Conservation (phyloP, 306 rosid species). For the Pachyrhizus erosus region DNA sequence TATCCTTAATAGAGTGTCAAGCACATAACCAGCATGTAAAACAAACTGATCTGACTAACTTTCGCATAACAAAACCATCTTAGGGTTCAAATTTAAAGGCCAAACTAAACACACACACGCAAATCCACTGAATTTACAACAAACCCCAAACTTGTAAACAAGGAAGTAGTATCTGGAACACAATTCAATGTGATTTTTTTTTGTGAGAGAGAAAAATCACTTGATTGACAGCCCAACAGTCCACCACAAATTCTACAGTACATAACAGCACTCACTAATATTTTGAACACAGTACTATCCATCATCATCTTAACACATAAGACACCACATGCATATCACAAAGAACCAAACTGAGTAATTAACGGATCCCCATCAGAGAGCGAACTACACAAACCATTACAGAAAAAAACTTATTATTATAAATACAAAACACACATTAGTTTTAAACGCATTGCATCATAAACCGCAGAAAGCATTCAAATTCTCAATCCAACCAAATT, state of each 20-base stretch:
- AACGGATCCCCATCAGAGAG: constrained; percentile 36
- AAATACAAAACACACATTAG: not conserved
- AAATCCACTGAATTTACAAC: constrained; percentile 38
- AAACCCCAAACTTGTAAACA: constrained; percentile 33
- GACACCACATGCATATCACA: constrained; percentile 48
- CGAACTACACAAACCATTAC: constrained; percentile 13
- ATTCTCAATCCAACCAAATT: constrained; percentile 19
- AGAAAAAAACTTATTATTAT: not conserved
- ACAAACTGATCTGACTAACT: not conserved
- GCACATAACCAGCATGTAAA: constrained; percentile 3
- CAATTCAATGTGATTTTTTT: constrained; percentile 9
- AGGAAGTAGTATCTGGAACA: constrained; percentile 26
- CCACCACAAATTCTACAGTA: constrained; percentile 26
- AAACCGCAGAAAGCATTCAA: constrained; percentile 28
- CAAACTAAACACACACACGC: not conserved
- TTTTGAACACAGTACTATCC: constrained; percentile 21
- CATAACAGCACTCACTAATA: constrained; percentile 20
- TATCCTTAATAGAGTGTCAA: not conserved
- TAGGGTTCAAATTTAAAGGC: constrained; percentile 42
- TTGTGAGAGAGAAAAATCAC: not conserved
- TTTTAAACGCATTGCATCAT: constrained; percentile 23
- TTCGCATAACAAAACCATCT: constrained; percentile 10
- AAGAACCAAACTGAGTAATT: constrained; percentile 28
- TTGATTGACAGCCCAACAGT: constrained; percentile 22
- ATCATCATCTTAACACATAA: constrained; percentile 15